Conservation (phyloP, 192 early-diverging fungal genomes). For the Gonapodya prolifera region DNA sequence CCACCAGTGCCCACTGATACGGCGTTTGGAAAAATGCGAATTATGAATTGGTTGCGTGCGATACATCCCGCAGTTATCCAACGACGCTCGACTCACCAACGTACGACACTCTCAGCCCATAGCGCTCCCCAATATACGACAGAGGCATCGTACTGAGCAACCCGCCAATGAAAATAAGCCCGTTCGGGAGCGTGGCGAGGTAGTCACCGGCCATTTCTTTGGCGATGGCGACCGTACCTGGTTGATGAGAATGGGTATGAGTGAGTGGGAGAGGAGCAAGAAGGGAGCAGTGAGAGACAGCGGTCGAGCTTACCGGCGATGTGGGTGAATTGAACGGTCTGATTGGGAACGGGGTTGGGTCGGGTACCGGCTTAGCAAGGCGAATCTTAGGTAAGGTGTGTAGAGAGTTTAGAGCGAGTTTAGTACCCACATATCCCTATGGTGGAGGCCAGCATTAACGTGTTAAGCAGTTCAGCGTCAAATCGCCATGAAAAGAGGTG, state of each 20-base stretch:
- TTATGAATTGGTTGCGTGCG: neutral
- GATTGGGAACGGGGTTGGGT: neutral
- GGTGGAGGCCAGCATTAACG: no score
- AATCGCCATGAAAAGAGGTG: neutral
- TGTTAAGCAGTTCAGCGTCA: neutral
- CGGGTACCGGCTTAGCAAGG: neutral
- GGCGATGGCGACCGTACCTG: slow-evolving; percentile 1
- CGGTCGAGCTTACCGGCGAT: neutral
- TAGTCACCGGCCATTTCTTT: neutral
- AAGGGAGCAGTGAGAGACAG: neutral
- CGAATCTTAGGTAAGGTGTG: neutral
- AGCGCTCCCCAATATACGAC: neutral
- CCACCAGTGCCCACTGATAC: neutral
- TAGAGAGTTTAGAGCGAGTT: neutral
- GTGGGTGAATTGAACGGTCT: neutral
- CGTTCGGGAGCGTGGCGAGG: neutral
- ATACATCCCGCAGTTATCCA: neutral
- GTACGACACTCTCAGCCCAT: neutral
- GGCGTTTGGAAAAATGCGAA: neutral
- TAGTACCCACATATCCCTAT: neutral
- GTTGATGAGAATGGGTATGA: neutral
- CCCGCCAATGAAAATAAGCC: slow-evolving; percentile 1
- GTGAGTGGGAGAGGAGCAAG: neutral
- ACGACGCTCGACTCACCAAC: neutral
- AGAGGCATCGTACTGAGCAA: neutral